These are phyloP conservation scores for Aspergillus conjunctus DNA, from an alignment of 495 filamentous ascomycete genomes.

Conservation along the genomic window DNA sequence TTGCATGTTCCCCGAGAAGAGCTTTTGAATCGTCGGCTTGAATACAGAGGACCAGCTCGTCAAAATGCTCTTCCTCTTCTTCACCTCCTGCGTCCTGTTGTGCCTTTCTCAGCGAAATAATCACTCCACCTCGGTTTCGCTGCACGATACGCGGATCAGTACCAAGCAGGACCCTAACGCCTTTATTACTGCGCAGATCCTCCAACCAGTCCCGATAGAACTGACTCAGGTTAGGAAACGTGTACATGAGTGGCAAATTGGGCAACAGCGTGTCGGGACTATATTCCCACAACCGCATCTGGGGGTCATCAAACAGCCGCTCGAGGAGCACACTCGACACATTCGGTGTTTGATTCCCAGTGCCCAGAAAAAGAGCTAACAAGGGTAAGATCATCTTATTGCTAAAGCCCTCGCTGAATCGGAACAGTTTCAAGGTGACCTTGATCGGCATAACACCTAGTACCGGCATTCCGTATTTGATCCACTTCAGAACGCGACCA, in stretches of 20 bases:
- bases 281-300: constrained; percentile 77
- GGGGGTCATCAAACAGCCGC: constrained; percentile 70
- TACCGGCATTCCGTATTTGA: constrained; percentile 69
- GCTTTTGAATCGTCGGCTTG: constrained; percentile 71
- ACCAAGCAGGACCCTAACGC: constrained; percentile 64
- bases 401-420: constrained; percentile 73
- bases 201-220: constrained; percentile 73
- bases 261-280: constrained; percentile 66
- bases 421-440: constrained; percentile 66
- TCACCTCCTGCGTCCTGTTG: constrained; percentile 3
- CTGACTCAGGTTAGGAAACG: constrained; percentile 71
- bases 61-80: constrained; percentile 52
- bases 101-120: constrained; percentile 25
- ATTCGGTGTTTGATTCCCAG: constrained; percentile 77
- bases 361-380: constrained; percentile 78
- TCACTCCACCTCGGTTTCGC: constrained; percentile 59
- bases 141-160: constrained; percentile 63
- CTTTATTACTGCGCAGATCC: constrained; percentile 60
- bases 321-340: constrained; percentile 76
- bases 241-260: constrained; percentile 78
- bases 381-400: constrained; percentile 74
- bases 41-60: constrained; percentile 72
- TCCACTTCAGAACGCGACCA: constrained; percentile 62
- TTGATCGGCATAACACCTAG: constrained; percentile 76
- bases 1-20: constrained; percentile 63